Evolutionary conservation across 2,329 filamentous ascomycete species (phyloP).

Genomic region (Trichoderma simmonsii): DNA sequence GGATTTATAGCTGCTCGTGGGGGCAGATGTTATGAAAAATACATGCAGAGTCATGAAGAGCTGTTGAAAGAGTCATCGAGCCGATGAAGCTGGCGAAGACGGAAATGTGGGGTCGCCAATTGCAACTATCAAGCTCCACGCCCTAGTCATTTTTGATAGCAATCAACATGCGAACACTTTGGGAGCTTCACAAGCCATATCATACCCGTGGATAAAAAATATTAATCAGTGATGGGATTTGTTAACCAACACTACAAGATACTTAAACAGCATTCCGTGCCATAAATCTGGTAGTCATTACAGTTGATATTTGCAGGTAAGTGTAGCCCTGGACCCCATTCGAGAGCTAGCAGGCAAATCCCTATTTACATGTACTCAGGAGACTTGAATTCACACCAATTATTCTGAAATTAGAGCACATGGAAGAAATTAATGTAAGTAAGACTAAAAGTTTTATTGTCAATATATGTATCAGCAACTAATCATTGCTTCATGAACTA

Average conservation of each 20-base stretch:
- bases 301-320: not conserved
- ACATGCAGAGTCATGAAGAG: not conserved
- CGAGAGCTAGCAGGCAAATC: not conserved
- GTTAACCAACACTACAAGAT: not conserved
- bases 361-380: not conserved
- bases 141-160: not conserved
- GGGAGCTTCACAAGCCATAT: not conserved
- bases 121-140: not conserved
- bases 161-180: not conserved
- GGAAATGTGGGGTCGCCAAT: not conserved
- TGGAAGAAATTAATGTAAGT: not conserved
- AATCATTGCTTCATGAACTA: not conserved
- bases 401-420: not conserved
- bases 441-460: not conserved
- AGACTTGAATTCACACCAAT: not conserved
- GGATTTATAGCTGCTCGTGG: not conserved
- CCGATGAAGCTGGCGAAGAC: not conserved
- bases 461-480: not conserved
- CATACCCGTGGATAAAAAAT: not conserved
- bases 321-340: not conserved
- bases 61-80: slow-evolving; percentile 5
- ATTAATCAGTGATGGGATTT: not conserved
- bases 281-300: not conserved
- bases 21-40: not conserved
- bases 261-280: no score